Evolutionary conservation across 495 filamentous ascomycete genomes (phyloP), one percentile per base, ranked within the genome.

Genomic region (Emericellopsis terricola): DNA sequence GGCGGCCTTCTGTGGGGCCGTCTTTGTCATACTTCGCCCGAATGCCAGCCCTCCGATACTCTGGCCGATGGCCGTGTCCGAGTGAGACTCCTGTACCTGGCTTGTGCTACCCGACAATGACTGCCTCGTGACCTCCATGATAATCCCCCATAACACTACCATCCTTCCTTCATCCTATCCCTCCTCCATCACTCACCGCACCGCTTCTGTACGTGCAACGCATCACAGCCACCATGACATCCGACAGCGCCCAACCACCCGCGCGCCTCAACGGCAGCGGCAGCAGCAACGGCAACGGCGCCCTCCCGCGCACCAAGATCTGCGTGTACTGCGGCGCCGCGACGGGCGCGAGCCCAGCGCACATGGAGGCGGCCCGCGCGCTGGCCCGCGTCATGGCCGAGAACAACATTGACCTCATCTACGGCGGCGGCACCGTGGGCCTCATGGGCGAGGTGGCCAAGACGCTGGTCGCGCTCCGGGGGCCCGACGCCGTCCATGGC

Each of bases 391-490:
- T 64, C 41, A 73, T 97, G 58, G 71, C 81, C 53, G 57, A 68
- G 37, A 61, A 81, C 45, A 73, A 76, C 43, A 78, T 91, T 42
- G 60, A 62, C 2, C 73, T 97, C 19, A 80, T 96, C 35, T 97
- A 94, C 54, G 89, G 89, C 47, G 89, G 91, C 39, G 89, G 89
- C 45, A 94, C 91, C 13, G 72, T 78, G 5, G 89, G 89, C 6
- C 64, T 97, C 15, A 97, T 97, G 89, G 89, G 89, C 42, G 83
- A 92, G 42, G 47, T 97, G 1, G 81, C 89, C 19, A 71, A 71
- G 29, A 86, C 84, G 0, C 73, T 96, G n/a, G 82, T 91, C 46
- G 62, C 72, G 0, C 74, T 94, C 27, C 74, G 77, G 14, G 91
- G 89, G 0, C 82, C 83, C 1, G 48, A 71, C 38, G 60, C 80